Percentiles rank a stretch among this genome's conserved stretches.
These are phyloP conservation scores for Globisporangium radiosum DNA, from an alignment of 352 stramenopile genomes.

Conservation along the genomic window DNA sequence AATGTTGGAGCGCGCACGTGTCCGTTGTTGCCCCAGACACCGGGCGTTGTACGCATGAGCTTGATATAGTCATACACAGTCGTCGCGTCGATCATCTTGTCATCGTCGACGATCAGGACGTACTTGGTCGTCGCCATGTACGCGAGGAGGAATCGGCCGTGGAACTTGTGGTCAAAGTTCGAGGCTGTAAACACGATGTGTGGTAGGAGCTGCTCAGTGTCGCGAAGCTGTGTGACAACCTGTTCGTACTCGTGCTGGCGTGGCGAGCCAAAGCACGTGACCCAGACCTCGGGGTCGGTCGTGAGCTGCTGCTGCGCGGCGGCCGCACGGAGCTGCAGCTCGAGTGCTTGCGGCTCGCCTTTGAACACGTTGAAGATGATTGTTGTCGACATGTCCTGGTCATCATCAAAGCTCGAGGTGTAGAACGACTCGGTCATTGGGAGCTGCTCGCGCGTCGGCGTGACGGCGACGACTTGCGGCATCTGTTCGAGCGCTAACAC, in stretches of 20 bases:
- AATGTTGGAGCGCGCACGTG: slow-evolving; percentile 37
- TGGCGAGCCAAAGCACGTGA: slow-evolving; percentile 58
- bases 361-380: slow-evolving; percentile 78
- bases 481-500: background rate
- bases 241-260: slow-evolving; percentile 31
- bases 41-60: slow-evolving; percentile 30
- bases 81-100: slow-evolving; percentile 37
- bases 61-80: slow-evolving; percentile 36
- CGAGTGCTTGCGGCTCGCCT: slow-evolving; percentile 32
- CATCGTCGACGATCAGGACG: slow-evolving; percentile 40
- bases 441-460: slow-evolving; percentile 9
- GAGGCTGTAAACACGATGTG: slow-evolving; percentile 34
- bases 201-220: slow-evolving; percentile 12
- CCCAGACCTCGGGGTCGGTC: slow-evolving; percentile 37
- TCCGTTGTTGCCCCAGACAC: slow-evolving; percentile 47
- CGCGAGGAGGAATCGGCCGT: slow-evolving; percentile 39
- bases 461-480: background rate
- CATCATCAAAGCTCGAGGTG: slow-evolving; percentile 17
- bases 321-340: slow-evolving; percentile 34
- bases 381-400: slow-evolving; percentile 45
- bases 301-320: slow-evolving; percentile 27
- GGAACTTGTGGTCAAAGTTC: slow-evolving; percentile 50
- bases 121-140: slow-evolving; percentile 56
- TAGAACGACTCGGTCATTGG: slow-evolving; percentile 49
- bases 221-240: slow-evolving; percentile 26